Percentiles rank a stretch among this genome's conserved stretches.
Conservation (phyloP, 2,329 filamentous ascomycete species). For the Pestalotiopsis fici region DNA sequence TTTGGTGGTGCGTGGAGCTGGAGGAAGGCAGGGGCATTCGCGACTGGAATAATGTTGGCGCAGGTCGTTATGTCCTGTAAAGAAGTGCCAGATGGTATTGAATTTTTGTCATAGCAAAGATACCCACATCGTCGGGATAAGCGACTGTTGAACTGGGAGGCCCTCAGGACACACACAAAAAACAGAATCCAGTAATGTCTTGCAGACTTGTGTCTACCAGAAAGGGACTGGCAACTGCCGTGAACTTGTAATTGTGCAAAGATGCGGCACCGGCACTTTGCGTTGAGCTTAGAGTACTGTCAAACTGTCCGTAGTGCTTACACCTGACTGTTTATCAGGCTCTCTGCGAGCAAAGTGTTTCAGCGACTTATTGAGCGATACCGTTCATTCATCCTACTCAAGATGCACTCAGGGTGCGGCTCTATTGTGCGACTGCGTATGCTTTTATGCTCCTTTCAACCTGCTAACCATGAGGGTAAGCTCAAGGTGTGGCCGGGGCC, state of each 20-base stretch:
- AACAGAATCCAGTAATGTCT: too few species aligned
- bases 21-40: slow-evolving; percentile 83
- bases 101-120: neutral
- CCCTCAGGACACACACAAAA: neutral
- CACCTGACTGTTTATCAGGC: too few species aligned
- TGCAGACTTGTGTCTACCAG: too few species aligned
- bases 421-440: neutral
- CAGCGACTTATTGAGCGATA: too few species aligned
- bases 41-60: slow-evolving; percentile 72
- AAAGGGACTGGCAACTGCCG: too few species aligned
- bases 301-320: too few species aligned
- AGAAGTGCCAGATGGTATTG: neutral
- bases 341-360: too few species aligned
- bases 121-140: neutral
- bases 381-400: too few species aligned
- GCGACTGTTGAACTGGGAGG: neutral
- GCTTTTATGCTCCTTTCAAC: neutral
- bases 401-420: neutral
- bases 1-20: slow-evolving; percentile 97
- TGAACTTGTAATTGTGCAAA: too few species aligned
- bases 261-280: too few species aligned
- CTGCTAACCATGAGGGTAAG: neutral
- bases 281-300: too few species aligned
- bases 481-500: neutral
- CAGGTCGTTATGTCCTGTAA: slow-evolving; percentile 66